These are phyloP conservation scores for Massariosphaeria phaeospora DNA, from an alignment of 495 filamentous ascomycete species.

Conservation along the genomic window DNA sequence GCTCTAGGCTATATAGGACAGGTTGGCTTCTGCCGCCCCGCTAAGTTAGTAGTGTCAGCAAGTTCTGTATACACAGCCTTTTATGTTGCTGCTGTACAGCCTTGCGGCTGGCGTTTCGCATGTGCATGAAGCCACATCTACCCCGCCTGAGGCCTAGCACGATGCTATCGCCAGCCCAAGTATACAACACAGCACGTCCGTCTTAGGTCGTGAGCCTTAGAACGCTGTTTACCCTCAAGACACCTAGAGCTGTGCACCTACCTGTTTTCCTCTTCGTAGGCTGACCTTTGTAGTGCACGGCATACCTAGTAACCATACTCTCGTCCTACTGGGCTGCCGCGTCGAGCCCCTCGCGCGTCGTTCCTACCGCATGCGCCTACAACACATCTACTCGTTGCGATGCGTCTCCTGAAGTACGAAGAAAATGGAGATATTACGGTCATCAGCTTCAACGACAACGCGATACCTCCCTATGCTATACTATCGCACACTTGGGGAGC, in stretches of 20 bases:
- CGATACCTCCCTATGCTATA: not conserved
- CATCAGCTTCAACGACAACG: slow-evolving; percentile 6
- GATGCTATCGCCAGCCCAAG: not conserved
- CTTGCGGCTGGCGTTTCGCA: not conserved
- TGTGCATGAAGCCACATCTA: too few relatives aligned
- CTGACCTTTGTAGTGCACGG: too few relatives aligned
- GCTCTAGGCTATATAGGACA: not conserved
- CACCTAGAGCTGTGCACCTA: not conserved
- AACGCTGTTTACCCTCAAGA: not conserved
- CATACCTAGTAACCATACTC: not conserved
- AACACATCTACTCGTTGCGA: not conserved
- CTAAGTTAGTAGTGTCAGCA: not conserved
- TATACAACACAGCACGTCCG: not conserved
- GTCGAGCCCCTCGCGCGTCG: not conserved
- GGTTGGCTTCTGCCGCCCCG: not conserved
- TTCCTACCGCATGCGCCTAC: slow-evolving; percentile 6
- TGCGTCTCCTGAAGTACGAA: slow-evolving; percentile 4
- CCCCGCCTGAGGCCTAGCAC: not conserved
- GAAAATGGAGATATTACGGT: slow-evolving; percentile 6
- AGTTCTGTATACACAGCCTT: not conserved
- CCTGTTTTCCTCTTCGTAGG: not conserved
- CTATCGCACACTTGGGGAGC: not conserved
- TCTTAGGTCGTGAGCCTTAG: not conserved
- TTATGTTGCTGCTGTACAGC: not conserved
- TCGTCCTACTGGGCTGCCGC: slow-evolving; percentile 1